A percentile compares a stretch with the other conserved stretches of the same genome.
These are phyloP conservation scores for Hypoxylon sp. DNA, from an alignment of 2,329 filamentous ascomycete genomes.

Conservation along the genomic window DNA sequence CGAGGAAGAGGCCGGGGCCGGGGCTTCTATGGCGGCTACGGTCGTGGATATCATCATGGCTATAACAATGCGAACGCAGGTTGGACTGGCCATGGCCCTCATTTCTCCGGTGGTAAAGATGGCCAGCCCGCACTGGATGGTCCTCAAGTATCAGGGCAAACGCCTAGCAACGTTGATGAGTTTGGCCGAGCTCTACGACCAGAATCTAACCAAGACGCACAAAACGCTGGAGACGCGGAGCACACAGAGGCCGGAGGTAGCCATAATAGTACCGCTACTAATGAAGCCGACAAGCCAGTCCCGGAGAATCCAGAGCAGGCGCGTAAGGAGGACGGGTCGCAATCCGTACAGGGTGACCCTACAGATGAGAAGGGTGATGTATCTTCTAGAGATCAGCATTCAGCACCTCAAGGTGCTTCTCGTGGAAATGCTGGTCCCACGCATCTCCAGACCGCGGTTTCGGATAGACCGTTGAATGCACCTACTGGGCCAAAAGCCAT, in stretches of 20 bases:
- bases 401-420: conserved; percentile 48
- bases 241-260: conserved; percentile 43
- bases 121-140: conserved; percentile 44
- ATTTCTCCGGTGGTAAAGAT: conserved; percentile 42
- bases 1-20: conserved; percentile 76
- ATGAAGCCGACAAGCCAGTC: conserved; percentile 44
- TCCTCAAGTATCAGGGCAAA: conserved; percentile 45
- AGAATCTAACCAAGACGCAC: conserved; percentile 47
- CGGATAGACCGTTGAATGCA: conserved; percentile 75
- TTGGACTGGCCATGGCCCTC: conserved; percentile 50
- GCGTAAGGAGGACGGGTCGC: conserved; percentile 49
- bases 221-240: conserved; percentile 47
- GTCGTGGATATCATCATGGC: conserved; percentile 69
- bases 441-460: conserved; percentile 48
- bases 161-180: conserved; percentile 58
- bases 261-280: conserved; percentile 44
- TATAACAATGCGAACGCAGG: conserved; percentile 54
- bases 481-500: conserved; percentile 96
- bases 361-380: conserved; percentile 54
- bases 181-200: conserved; percentile 57
- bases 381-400: conserved; percentile 53
- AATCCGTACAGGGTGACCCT: conserved; percentile 50
- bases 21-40: conserved; percentile 66
- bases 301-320: conserved; percentile 50
- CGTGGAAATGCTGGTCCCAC: conserved; percentile 45